Evolutionary conservation across 1,284 basidiomycete species (phyloP).

Genomic region (Stygiomarasmius scandens): DNA sequence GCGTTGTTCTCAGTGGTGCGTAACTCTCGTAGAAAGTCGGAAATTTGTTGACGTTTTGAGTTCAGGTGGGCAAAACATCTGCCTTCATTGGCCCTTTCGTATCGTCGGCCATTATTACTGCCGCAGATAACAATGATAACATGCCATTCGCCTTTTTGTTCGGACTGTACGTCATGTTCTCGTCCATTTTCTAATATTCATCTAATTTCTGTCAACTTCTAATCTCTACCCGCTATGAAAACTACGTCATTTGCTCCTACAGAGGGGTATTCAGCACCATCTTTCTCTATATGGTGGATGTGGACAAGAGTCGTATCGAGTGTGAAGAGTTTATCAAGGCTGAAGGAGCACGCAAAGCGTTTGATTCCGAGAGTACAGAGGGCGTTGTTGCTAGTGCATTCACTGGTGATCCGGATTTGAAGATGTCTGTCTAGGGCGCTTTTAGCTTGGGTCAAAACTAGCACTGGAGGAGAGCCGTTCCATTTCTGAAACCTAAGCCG

Average conservation of each 20-base stretch:
- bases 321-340: constrained; percentile 66
- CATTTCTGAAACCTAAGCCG: too few relatives aligned
- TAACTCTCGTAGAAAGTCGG: background rate
- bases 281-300: constrained; percentile 71
- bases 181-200: background rate
- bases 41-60: background rate
- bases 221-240: background rate
- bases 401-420: constrained; percentile 13
- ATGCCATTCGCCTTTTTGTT: constrained; percentile 85
- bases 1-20: constrained; percentile 72
- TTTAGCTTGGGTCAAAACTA: too few relatives aligned
- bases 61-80: constrained; percentile 72
- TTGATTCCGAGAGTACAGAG: constrained; percentile 27
- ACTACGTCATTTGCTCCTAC: constrained; percentile 10
- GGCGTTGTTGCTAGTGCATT: constrained; percentile 11
- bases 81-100: constrained; percentile 84
- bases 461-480: too few relatives aligned
- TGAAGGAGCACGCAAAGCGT: constrained; percentile 55
- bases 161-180: constrained; percentile 52
- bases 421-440: constrained; percentile 5
- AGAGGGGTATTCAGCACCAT: constrained; percentile 65
- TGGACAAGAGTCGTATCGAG: constrained; percentile 68
- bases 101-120: constrained; percentile 73
- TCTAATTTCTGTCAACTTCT: background rate
- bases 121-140: constrained; percentile 71